Base-by-base conservation (phyloP, 805 yeast genomes). In the Teunomyces funiuensis region DNA sequence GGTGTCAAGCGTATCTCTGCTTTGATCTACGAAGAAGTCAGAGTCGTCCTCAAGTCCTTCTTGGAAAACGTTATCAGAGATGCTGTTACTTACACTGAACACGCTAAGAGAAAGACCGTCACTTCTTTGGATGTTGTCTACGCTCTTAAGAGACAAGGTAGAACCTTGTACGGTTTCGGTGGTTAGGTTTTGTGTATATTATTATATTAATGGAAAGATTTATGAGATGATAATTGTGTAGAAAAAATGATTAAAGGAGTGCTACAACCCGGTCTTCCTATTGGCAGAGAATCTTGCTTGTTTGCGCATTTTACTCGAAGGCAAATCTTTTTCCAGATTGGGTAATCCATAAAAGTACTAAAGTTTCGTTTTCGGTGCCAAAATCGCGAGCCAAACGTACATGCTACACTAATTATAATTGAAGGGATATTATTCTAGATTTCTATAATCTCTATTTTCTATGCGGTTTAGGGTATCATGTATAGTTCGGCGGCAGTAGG, bases 1-100 rank as follows among this genome's bases (percentile, higher is more conserved):
- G 99, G 99, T 90, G 99, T 91, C 69, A 91, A 91, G 85, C 96
- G 99, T 87, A 91, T 91, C 65, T 91, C 98, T 52, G 98, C 96
- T 72, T 79, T 90, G 69, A 91, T 91, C 72, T 91, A 91, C 80
- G 99, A 91, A 77, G 97, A 91, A 79, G 96, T 93, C 66, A 89
- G 99, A 81, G 90, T 85, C 58, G 97, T 93, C 57, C 80, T 91
- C 57, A 90, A 90, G 79, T 79, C 96, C 44, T 91, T 91, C 85
- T 82, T 91, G 69, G 97, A 88, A 76, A 84, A 87, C 66, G 97
- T 93, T 59, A 91, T 91, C 77, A 88, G 97, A 82, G 98, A 93
- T 63, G 98, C 99, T 63, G 97, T 93, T 64, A 89, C 97, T 63
- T 91, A 91, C 82, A 93, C 99, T 57, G 98, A 93, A 79, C 98